These are phyloP conservation scores for Apiotrichum brassicae DNA, from an alignment of 1,284 basidiomycete genomes.

Conservation along the genomic window DNA sequence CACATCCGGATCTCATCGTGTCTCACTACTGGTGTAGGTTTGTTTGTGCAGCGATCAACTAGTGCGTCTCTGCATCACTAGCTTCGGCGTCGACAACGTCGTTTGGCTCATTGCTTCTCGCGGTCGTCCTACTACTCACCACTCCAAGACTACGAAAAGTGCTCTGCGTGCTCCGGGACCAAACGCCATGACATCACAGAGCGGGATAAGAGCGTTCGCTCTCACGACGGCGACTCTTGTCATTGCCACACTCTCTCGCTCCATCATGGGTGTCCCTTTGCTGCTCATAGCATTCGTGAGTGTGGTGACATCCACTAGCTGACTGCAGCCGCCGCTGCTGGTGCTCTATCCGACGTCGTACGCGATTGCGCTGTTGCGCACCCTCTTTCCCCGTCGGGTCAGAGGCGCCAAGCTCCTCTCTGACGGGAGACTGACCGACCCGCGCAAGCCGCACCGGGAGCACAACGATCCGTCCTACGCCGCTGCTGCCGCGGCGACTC, in stretches of 20 bases:
- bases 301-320: not conserved
- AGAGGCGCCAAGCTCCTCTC: not conserved
- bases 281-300: constrained; percentile 1
- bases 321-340: constrained; percentile 10
- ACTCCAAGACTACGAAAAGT: too few relatives aligned
- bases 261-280: not conserved
- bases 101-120: too few relatives aligned
- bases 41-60: too few relatives aligned
- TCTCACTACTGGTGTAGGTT: too few relatives aligned
- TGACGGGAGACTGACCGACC: constrained; percentile 6
- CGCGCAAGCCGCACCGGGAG: constrained; percentile 1
- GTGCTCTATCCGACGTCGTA: constrained; percentile 9
- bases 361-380: not conserved
- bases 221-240: too few relatives aligned
- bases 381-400: not conserved
- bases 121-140: too few relatives aligned
- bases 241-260: not conserved
- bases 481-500: not conserved
- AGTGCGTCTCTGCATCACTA: too few relatives aligned
- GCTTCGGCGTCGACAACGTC: too few relatives aligned
- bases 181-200: too few relatives aligned
- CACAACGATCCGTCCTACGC: not conserved
- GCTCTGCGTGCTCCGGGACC: too few relatives aligned
- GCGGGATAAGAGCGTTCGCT: too few relatives aligned
- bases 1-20: too few relatives aligned